phyloP scores from a whole-genome alignment of 2,329 filamentous ascomycete species.

The Phaeophleospora eucalypticola region DNA sequence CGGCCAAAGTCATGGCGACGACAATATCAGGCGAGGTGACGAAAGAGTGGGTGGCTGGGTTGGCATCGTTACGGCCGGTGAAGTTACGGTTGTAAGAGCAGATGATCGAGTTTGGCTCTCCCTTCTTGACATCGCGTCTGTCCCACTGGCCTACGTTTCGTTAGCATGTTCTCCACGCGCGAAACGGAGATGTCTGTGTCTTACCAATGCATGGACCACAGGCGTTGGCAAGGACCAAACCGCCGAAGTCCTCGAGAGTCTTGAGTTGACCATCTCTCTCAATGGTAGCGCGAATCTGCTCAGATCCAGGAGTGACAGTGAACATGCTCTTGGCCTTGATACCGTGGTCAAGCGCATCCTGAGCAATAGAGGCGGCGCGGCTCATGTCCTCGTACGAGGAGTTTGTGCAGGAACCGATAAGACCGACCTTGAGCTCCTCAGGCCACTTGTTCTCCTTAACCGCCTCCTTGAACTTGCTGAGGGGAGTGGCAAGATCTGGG shows the following conservation, averaged over 20 bases:
- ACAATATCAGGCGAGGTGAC: constrained; percentile 88
- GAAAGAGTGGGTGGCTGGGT: constrained; percentile 91
- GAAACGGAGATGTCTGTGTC: constrained; percentile 3
- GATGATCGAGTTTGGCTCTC: constrained; percentile 90
- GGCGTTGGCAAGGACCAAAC: constrained; percentile 90
- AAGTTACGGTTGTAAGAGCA: constrained; percentile 99
- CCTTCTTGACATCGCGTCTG: constrained; percentile 64
- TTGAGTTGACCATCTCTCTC: constrained; percentile 62
- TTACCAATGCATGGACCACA: constrained; percentile 80
- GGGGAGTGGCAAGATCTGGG: constrained; percentile 92
- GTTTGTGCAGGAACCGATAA: constrained; percentile 99
- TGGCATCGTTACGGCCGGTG: constrained; percentile 94
- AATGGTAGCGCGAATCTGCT: constrained; percentile 94
- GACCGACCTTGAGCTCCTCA: constrained; percentile 89
- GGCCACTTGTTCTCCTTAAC: constrained; percentile 96
- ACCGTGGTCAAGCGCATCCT: constrained; percentile 85
- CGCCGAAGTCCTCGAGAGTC: constrained; percentile 95
- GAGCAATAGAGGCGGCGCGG: constrained; percentile 84
- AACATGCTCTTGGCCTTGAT: constrained; percentile 91
- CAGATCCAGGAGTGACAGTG: constrained; percentile 92
- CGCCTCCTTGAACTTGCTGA: constrained; percentile 94
- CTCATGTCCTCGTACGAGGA: constrained; percentile 86
- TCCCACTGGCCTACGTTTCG: constrained; percentile 68
- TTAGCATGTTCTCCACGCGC: neutral
- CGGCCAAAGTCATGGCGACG: constrained; percentile 79